phyloP scores from a whole-genome alignment of 331 rosid species.

The Malus hybrid region DNA sequence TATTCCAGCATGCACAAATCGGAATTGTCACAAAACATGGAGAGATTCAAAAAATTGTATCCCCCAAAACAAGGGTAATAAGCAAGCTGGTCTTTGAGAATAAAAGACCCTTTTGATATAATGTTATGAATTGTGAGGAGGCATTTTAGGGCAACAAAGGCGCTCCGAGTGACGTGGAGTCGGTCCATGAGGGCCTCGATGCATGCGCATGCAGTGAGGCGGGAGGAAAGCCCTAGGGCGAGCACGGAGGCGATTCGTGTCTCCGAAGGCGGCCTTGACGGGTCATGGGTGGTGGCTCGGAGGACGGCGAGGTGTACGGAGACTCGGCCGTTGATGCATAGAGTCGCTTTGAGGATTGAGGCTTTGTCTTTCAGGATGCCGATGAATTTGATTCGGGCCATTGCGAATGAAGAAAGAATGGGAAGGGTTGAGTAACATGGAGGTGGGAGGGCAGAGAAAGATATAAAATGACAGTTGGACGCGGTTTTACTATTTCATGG shows the following conservation, averaged over 20 bases:
- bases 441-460: not conserved
- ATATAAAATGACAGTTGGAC: not conserved
- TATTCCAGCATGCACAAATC: constrained; percentile 28
- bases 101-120: constrained; percentile 34
- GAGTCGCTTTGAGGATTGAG: constrained; percentile 45
- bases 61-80: constrained; percentile 56
- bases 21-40: constrained; percentile 50
- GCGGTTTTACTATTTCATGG: not conserved
- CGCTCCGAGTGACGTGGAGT: constrained; percentile 48
- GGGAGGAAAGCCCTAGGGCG: constrained; percentile 22
- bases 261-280: constrained; percentile 43
- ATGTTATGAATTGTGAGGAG: constrained; percentile 60
- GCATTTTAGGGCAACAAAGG: constrained; percentile 71
- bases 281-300: constrained; percentile 73
- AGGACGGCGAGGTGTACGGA: constrained; percentile 43
- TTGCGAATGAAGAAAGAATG: not conserved
- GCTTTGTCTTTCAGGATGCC: constrained; percentile 59
- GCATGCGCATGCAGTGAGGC: constrained; percentile 37
- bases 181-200: constrained; percentile 62
- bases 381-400: constrained; percentile 38
- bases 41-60: constrained; percentile 58
- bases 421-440: not conserved
- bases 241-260: constrained; percentile 42
- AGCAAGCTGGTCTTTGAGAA: constrained; percentile 43
- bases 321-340: constrained; percentile 37